Conservation (phyloP, 2,329 filamentous ascomycete species). For the Neoscytalidium dimidiatum region DNA sequence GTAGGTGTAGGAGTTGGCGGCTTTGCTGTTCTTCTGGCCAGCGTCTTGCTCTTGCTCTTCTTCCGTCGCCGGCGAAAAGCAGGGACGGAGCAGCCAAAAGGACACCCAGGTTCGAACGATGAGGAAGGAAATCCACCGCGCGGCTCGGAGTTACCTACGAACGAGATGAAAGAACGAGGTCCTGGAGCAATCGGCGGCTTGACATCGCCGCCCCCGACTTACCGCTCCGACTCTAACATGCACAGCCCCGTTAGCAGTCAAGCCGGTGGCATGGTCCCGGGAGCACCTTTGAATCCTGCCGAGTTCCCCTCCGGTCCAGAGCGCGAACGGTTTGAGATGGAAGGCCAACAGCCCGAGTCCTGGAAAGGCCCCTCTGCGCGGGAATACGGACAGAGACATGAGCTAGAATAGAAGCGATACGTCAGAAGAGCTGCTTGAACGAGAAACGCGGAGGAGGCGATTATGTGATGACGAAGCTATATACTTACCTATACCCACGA, state of each 20-base stretch:
- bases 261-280: not conserved
- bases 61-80: slow-evolving; percentile 12
- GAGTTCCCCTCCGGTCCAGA: slow-evolving; percentile 2
- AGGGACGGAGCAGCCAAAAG: not conserved
- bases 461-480: not conserved
- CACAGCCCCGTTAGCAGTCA: not conserved
- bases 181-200: not conserved
- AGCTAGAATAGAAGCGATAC: not conserved
- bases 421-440: not conserved
- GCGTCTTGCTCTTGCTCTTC: slow-evolving; percentile 16
- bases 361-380: not conserved
- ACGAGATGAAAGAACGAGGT: not conserved
- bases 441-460: not conserved
- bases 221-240: not conserved
- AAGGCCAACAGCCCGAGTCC: not conserved
- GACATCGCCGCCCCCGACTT: not conserved
- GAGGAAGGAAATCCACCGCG: not conserved
- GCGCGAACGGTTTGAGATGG: slow-evolving; percentile 9
- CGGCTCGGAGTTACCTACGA: not conserved
- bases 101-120: not conserved
- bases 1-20: slow-evolving; percentile 26
- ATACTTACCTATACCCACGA: not conserved
- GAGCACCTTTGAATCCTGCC: not conserved
- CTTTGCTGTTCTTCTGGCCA: slow-evolving; percentile 21
- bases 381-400: not conserved